Evolutionary conservation across 1,284 basidiomycete genomes (phyloP).

Genomic region (Laetiporus sulphureus): DNA sequence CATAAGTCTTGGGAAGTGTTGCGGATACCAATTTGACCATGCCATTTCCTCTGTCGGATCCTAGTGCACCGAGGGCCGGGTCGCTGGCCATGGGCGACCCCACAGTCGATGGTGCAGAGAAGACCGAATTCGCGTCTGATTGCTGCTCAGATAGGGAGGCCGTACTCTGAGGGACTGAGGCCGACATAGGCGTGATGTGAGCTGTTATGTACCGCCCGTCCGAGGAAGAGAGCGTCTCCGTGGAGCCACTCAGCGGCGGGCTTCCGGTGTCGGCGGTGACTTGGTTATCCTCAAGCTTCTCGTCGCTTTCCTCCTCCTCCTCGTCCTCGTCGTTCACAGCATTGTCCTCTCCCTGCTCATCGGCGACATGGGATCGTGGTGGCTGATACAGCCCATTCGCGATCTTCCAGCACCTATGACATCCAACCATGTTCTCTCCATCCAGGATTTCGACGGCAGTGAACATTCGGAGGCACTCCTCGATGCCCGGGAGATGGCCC

Average conservation of each 20-base stretch:
- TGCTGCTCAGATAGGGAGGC: slow-evolving; percentile 17
- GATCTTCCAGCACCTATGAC: slow-evolving; percentile 89
- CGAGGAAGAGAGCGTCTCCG: slow-evolving; percentile 14
- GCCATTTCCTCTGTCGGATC: not conserved
- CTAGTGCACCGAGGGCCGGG: slow-evolving; percentile 7
- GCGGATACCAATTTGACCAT: not conserved
- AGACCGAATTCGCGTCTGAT: slow-evolving; percentile 19
- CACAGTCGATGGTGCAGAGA: slow-evolving; percentile 23
- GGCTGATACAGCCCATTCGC: slow-evolving; percentile 54
- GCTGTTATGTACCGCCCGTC: slow-evolving; percentile 13
- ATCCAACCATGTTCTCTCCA: slow-evolving; percentile 91
- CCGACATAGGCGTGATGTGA: slow-evolving; percentile 25
- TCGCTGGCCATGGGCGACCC: not conserved
- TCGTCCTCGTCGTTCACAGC: slow-evolving; percentile 23
- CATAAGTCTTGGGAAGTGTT: slow-evolving; percentile 21
- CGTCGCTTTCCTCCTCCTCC: slow-evolving; percentile 10
- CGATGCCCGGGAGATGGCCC: slow-evolving; percentile 48
- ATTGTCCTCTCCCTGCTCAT: slow-evolving; percentile 31
- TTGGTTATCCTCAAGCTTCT: not conserved
- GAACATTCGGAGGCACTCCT: slow-evolving; percentile 79
- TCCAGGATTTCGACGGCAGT: slow-evolving; percentile 88
- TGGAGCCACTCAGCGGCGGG: not conserved
- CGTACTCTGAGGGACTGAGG: slow-evolving; percentile 17
- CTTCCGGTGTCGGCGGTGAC: not conserved
- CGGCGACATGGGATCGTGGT: slow-evolving; percentile 24